A percentile compares a stretch with the other conserved stretches of the same genome.
Evolutionary conservation across 345 rosid genomes (phyloP).

Genomic region (Gossypium anomalum): DNA sequence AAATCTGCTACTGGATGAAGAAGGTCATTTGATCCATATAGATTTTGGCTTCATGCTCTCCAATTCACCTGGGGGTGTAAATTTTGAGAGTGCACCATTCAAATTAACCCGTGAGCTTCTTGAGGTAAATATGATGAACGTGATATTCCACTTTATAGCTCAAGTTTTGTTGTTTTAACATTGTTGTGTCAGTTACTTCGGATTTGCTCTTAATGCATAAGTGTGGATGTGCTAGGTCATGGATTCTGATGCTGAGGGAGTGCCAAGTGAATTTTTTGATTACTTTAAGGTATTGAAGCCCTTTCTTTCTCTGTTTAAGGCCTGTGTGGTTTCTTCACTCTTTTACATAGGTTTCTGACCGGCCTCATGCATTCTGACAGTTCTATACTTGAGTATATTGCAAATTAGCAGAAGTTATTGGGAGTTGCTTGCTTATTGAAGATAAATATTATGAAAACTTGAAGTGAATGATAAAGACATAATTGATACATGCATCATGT

Average conservation of each 20-base stretch:
- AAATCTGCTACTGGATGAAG: constrained; percentile 90
- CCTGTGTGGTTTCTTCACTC: constrained; percentile 3
- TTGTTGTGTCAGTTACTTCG: background rate
- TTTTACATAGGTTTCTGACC: background rate
- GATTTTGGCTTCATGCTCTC: constrained; percentile 99
- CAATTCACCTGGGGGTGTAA: constrained; percentile 98
- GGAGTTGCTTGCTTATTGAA: background rate
- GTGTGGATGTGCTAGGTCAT: constrained; percentile 54
- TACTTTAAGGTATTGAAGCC: constrained; percentile 77
- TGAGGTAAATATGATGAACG: constrained; percentile 49
- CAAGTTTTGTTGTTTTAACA: constrained; percentile 6
- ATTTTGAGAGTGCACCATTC: constrained; percentile 99
- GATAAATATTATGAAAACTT: background rate
- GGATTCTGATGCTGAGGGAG: constrained; percentile 99
- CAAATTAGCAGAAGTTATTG: background rate
- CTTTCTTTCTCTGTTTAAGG: constrained; percentile 6
- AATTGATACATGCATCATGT: background rate
- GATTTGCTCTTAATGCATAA: constrained; percentile 15
- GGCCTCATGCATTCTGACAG: background rate
- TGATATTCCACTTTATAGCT: background rate
- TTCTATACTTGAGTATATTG: background rate
- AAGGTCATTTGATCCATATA: constrained; percentile 97
- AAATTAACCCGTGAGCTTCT: constrained; percentile 99
- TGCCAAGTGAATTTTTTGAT: constrained; percentile 99
- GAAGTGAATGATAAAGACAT: constrained; percentile 1